Base-by-base conservation (phyloP, 2,329 filamentous ascomycete species). In the Coleophoma eucalyptorum region DNA sequence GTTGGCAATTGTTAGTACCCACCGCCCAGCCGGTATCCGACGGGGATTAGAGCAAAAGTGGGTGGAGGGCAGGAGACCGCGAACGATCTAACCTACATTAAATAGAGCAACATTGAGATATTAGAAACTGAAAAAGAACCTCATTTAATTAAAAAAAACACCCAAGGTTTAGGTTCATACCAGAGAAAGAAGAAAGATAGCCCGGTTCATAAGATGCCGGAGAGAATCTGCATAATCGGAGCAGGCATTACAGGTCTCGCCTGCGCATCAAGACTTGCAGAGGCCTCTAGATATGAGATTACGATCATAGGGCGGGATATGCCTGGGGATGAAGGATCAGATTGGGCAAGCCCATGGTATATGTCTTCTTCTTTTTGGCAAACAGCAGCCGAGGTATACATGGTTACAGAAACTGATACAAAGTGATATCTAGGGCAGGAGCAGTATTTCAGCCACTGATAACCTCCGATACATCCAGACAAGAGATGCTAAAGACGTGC, bases 271-370 rank as follows among this genome's bases (percentile, higher is more conserved):
- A n/a, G 44, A 5, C 48, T 50, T 12, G 13, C 26, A 5, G 10
- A 26, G 8, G 10, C 26, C 26, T 26, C 26, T 2, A 20, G 45
- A n/a, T 35, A 44, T 16, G 26, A 45, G 16, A 18, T 50, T 4
- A 45, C 31, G 20, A 46, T 50, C 26, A 34, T 50, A 37, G 48
- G 40, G 11, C 41, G 48, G 20, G 48, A 50, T 31, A 40, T 50
- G 10, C 48, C 48, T 18, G 48, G 48, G 20, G 48, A 50, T 44
- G 15, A 37, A 11, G 40, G 40, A n/a, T 16, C 12, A 2, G 32
- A 15, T 20, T 50, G 48, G 48, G 48, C 48, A 12, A 50, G 48
- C 40, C 48, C 48, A 20, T 50, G 48, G 48, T 37, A 46, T 37
- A 46, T 44, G 19, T 20, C 45, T 26, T 35, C 40, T 16, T 35